Percentiles rank a stretch among this genome's conserved stretches.
These are phyloP conservation scores for Neurospora pannonica DNA, from an alignment of 495 filamentous ascomycete species.

Conservation along the genomic window DNA sequence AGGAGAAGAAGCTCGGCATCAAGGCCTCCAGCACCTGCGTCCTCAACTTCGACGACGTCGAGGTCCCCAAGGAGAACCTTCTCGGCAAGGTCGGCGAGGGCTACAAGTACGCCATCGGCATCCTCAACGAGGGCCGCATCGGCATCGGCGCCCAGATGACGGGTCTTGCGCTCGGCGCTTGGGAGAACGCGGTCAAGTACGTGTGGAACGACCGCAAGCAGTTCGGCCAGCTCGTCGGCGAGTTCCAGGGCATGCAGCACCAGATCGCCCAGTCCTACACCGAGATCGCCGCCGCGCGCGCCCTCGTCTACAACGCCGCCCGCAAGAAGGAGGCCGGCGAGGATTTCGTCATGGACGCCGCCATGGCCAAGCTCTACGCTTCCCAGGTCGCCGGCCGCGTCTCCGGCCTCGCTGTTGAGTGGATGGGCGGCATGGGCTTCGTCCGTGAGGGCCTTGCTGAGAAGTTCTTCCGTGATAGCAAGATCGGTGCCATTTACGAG, in stretches of 20 bases:
- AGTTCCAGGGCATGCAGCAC: conserved; percentile 99
- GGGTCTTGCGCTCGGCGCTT: conserved; percentile 86
- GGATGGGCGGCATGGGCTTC: conserved; percentile 98
- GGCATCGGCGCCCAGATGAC: conserved; percentile 99
- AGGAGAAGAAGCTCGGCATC: conserved; percentile 99
- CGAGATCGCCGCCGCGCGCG: conserved; percentile 83
- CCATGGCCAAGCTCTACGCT: conserved; percentile 96
- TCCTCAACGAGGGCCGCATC: conserved; percentile 97
- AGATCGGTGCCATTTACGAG: conserved; percentile 98
- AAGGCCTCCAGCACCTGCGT: conserved; percentile 91
- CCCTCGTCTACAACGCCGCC: conserved; percentile 91
- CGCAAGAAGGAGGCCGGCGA: conserved; percentile 96
- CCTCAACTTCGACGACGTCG: conserved; percentile 94
- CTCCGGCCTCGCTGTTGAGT: conserved; percentile 80
- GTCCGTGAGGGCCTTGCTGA: conserved; percentile 93
- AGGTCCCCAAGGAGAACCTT: conserved; percentile 76
- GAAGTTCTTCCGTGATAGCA: conserved; percentile 97
- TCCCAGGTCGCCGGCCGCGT: conserved; percentile 89
- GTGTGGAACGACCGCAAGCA: conserved; percentile 95
- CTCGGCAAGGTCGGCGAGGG: conserved; percentile 83
- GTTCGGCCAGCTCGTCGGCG: conserved; percentile 84
- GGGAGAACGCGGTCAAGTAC: conserved; percentile 86
- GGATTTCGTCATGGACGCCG: conserved; percentile 89
- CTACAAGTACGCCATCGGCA: conserved; percentile 93
- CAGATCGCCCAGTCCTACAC: conserved; percentile 95